These are phyloP conservation scores for Suillus lakei DNA, from an alignment of 768 basidiomycete species.

Conservation along the genomic window DNA sequence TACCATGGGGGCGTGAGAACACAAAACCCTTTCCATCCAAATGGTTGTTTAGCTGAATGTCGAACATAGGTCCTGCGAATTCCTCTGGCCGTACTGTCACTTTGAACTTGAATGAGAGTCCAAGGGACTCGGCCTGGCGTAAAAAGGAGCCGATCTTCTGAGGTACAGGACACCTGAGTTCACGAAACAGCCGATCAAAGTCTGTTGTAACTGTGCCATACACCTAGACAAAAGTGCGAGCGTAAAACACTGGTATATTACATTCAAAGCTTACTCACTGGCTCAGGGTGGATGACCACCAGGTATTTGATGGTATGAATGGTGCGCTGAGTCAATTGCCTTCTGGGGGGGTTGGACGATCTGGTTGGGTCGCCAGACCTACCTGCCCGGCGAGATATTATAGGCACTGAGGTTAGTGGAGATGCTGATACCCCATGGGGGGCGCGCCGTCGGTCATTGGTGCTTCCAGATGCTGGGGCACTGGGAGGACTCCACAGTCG, in stretches of 20 bases:
- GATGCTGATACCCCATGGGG: neutral
- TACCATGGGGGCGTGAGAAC: neutral
- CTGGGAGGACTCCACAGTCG: neutral
- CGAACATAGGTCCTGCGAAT: neutral
- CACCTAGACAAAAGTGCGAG: neutral
- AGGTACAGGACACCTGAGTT: neutral
- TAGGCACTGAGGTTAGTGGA: neutral
- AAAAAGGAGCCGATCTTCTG: neutral
- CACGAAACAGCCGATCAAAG: neutral
- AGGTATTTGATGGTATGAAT: neutral
- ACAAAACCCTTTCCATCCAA: neutral
- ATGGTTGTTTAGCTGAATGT: neutral
- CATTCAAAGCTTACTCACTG: neutral
- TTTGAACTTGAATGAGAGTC: neutral
- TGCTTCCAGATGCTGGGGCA: neutral
- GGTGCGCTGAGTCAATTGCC: neutral
- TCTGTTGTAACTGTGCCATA: neutral
- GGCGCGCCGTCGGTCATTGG: neutral
- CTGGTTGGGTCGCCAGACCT: neutral
- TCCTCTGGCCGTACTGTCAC: neutral
- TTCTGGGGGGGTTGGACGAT: neutral
- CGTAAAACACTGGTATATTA: neutral
- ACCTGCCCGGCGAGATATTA: neutral
- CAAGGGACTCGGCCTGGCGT: neutral
- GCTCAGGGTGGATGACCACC: slow-evolving; percentile 1